These are phyloP conservation scores for Colletotrichum sp. DNA, from an alignment of 2,329 filamentous ascomycete species.

Conservation along the genomic window DNA sequence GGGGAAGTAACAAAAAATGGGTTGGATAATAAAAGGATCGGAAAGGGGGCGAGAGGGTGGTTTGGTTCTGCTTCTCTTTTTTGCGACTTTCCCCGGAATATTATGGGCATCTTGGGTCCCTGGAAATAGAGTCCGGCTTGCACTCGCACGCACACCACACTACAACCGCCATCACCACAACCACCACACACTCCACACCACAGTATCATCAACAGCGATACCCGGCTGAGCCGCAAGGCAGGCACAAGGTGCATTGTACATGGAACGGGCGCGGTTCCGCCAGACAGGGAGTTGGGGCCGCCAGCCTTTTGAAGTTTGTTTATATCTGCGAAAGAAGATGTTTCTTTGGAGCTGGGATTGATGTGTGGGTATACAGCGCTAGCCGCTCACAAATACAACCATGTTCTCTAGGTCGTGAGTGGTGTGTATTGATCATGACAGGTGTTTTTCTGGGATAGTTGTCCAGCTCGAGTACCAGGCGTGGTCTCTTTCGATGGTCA, in stretches of 20 bases:
- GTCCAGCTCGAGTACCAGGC: not conserved
- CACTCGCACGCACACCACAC: not conserved
- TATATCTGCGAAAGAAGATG: not conserved
- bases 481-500: too few species aligned
- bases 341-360: not conserved
- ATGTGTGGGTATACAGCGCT: slow-evolving; percentile 2
- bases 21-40: slow-evolving; percentile 15
- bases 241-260: slow-evolving; percentile 15
- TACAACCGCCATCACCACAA: not conserved
- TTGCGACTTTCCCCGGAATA: not conserved
- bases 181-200: not conserved
- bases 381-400: not conserved
- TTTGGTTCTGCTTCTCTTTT: not conserved
- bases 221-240: slow-evolving; percentile 5
- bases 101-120: slow-evolving; percentile 2
- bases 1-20: not conserved
- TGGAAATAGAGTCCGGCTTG: slow-evolving; percentile 18
- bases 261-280: not conserved
- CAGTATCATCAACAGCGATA: slow-evolving; percentile 23
- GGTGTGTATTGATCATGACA: not conserved
- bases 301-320: not conserved
- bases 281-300: not conserved
- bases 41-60: not conserved
- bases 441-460: rapidly evolving
- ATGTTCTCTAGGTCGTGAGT: not conserved